Conservation (phyloP, 2,329 filamentous ascomycete genomes). For the Fusarium clavum region DNA sequence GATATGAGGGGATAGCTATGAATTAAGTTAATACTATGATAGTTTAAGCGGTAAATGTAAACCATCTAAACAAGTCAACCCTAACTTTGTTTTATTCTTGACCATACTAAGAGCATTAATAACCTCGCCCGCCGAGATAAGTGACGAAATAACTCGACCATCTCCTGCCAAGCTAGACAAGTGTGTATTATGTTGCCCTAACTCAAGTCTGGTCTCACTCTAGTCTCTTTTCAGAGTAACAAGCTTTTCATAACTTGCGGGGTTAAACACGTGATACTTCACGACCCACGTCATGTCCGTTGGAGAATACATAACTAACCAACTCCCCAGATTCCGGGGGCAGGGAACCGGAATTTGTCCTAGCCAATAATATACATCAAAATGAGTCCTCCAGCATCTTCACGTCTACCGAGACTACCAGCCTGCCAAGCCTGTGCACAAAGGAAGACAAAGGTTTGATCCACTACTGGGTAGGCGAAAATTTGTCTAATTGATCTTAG, state of each 20-base stretch:
- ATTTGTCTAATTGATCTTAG: no score
- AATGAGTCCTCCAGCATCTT: background rate
- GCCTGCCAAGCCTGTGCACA: slow-evolving; percentile 24
- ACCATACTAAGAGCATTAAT: no score
- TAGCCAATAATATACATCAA: accelerated
- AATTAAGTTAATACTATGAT: accelerated
- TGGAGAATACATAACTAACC: background rate
- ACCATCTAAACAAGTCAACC: background rate
- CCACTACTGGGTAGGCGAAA: no score
- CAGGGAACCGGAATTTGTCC: no score
- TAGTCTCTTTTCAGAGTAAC: background rate
- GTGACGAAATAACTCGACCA: background rate
- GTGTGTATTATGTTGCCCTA: no score
- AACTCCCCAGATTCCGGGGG: background rate
- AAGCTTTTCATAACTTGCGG: background rate
- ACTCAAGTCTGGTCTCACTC: accelerated
- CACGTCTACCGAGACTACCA: slow-evolving; percentile 13
- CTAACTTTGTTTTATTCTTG: no score
- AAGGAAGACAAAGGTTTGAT: slow-evolving; percentile 27
- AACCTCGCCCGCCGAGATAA: no score
- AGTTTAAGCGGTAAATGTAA: accelerated
- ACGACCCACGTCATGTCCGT: background rate
- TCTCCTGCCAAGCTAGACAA: accelerated
- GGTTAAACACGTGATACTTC: background rate
- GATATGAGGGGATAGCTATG: no score